Evolutionary conservation across 2,329 filamentous ascomycete species (phyloP).

Genomic region (Fusarium albosuccineum): DNA sequence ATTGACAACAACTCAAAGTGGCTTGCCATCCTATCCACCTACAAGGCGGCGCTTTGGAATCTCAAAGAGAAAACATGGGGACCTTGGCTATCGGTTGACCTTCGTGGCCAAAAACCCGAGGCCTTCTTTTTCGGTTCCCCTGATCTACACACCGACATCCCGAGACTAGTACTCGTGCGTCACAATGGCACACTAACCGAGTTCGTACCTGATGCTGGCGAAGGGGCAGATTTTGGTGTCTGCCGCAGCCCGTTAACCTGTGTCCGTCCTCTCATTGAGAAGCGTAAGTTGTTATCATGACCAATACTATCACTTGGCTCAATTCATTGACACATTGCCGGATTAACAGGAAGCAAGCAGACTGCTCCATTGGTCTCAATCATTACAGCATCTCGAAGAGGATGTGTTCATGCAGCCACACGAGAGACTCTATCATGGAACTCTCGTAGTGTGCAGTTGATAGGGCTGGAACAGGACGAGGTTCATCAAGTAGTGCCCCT

Average conservation of each 20-base stretch:
- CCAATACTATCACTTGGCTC: background rate
- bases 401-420: slow-evolving; percentile 63
- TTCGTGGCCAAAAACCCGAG: slow-evolving; percentile 66
- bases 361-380: slow-evolving; percentile 37
- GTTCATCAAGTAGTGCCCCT: slow-evolving; percentile 69
- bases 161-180: slow-evolving; percentile 71
- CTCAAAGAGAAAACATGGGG: slow-evolving; percentile 69
- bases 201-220: slow-evolving; percentile 61
- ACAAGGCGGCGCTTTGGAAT: slow-evolving; percentile 73
- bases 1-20: slow-evolving; percentile 74
- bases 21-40: slow-evolving; percentile 74
- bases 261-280: slow-evolving; percentile 61
- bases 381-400: slow-evolving; percentile 63
- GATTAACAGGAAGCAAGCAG: slow-evolving; percentile 28
- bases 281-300: slow-evolving; percentile 52
- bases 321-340: background rate
- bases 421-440: slow-evolving; percentile 62
- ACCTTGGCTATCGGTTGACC: slow-evolving; percentile 65
- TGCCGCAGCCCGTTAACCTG: slow-evolving; percentile 67
- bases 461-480: slow-evolving; percentile 61
- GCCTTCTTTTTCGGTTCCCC: slow-evolving; percentile 73
- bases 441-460: slow-evolving; percentile 58
- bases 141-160: slow-evolving; percentile 50
- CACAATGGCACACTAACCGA: slow-evolving; percentile 74
- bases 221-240: slow-evolving; percentile 59